Conservation (phyloP, 306 rosid genomes). For the Elaeagnus macrophylla region DNA sequence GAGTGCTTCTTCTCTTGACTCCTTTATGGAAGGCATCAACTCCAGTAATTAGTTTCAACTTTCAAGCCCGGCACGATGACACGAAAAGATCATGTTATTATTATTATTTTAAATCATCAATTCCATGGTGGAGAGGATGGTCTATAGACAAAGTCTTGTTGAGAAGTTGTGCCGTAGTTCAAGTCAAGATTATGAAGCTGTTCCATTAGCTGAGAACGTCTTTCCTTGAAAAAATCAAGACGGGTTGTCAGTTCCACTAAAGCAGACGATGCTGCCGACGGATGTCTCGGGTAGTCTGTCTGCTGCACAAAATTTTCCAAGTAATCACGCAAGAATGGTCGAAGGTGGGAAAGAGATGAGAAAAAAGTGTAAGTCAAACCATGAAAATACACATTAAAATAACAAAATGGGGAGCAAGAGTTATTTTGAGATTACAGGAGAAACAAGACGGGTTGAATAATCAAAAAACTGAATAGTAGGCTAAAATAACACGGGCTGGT, state of each 20-base stretch:
- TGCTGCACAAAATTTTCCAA: slow-evolving; percentile 28
- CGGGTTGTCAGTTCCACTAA: slow-evolving; percentile 85
- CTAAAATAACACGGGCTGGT: too few relatives aligned
- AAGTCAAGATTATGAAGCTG: slow-evolving; percentile 98
- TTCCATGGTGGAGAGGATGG: slow-evolving; percentile 84
- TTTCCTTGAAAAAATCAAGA: slow-evolving; percentile 98
- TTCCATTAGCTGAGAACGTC: slow-evolving; percentile 96
- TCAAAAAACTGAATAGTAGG: too few relatives aligned
- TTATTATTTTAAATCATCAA: slow-evolving; percentile 41
- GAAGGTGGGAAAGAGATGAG: background rate
- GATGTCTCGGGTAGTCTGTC: slow-evolving; percentile 61
- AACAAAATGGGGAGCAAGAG: too few relatives aligned
- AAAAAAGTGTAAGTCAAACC: background rate
- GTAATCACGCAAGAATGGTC: too few relatives aligned
- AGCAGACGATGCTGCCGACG: slow-evolving; percentile 76
- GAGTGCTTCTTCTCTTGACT: slow-evolving; percentile 31
- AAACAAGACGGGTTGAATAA: too few relatives aligned
- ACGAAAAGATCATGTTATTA: slow-evolving; percentile 59
- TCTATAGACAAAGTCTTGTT: slow-evolving; percentile 69
- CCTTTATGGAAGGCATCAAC: slow-evolving; percentile 29
- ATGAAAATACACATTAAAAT: too few relatives aligned
- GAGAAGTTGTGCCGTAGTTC: slow-evolving; percentile 68
- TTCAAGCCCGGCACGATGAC: slow-evolving; percentile 64
- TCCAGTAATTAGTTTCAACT: slow-evolving; percentile 28
- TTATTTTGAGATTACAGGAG: background rate